Evolutionary conservation across 352 stramenopile genomes (phyloP).

Genomic region (Nothophytophthora sp.): DNA sequence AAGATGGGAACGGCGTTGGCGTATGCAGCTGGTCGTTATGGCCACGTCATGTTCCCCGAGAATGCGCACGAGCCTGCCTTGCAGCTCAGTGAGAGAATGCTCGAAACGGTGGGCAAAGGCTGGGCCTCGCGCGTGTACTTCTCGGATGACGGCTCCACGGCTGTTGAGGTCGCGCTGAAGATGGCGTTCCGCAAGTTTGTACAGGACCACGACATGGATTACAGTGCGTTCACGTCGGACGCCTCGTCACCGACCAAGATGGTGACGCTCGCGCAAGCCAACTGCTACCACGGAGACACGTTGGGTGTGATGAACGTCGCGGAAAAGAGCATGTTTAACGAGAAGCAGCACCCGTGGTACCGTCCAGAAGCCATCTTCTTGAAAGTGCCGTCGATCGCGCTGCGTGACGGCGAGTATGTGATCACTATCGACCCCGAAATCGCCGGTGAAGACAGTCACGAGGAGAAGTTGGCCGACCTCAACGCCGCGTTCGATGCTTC

Average conservation of each 20-base stretch:
- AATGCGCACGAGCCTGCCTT: constrained; percentile 89
- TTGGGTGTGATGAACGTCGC: constrained; percentile 91
- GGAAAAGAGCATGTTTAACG: constrained; percentile 91
- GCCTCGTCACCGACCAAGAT: constrained; percentile 46
- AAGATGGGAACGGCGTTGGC: constrained; percentile 88
- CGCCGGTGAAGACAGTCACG: constrained; percentile 11
- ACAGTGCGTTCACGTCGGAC: constrained; percentile 41
- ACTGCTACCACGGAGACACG: constrained; percentile 93
- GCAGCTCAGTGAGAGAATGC: constrained; percentile 74
- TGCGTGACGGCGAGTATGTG: constrained; percentile 61
- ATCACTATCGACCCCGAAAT: constrained; percentile 60
- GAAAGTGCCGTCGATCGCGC: constrained; percentile 71
- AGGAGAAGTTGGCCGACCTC: constrained; percentile 47
- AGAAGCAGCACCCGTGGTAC: constrained; percentile 93
- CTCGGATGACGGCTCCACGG: constrained; percentile 91
- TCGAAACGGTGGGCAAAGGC: constrained; percentile 71
- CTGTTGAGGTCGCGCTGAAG: constrained; percentile 91
- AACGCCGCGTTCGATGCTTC: constrained; percentile 57
- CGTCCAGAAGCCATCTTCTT: constrained; percentile 81
- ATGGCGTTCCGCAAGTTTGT: constrained; percentile 91
- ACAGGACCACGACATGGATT: constrained; percentile 66
- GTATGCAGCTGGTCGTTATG: constrained; percentile 90
- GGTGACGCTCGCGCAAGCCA: constrained; percentile 82
- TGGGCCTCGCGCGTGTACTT: constrained; percentile 92
- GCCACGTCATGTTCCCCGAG: constrained; percentile 93